Evolutionary conservation across 2,329 filamentous ascomycete species (phyloP).

Genomic region (Neurospora crassa): DNA sequence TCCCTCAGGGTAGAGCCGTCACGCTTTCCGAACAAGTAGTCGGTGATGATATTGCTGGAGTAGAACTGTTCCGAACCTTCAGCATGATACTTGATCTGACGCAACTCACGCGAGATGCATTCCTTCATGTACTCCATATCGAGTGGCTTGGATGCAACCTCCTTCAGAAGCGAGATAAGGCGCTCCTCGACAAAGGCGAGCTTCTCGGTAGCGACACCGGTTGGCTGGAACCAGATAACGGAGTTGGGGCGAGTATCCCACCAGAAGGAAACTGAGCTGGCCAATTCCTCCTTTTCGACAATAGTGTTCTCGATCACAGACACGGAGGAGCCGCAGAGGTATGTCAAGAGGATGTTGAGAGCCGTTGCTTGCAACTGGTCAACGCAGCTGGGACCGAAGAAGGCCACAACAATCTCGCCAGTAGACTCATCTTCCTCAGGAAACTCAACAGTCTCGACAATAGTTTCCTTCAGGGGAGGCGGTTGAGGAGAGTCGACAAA

Average conservation of each 20-base stretch:
- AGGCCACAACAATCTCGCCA: slow-evolving; percentile 77
- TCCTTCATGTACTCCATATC: slow-evolving; percentile 88
- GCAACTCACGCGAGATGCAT: slow-evolving; percentile 71
- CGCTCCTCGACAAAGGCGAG: slow-evolving; percentile 76
- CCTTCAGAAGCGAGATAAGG: slow-evolving; percentile 72
- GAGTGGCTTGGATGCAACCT: slow-evolving; percentile 69
- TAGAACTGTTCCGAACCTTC: slow-evolving; percentile 77
- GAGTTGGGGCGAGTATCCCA: slow-evolving; percentile 72
- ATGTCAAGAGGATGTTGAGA: slow-evolving; percentile 70
- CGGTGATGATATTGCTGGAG: slow-evolving; percentile 75
- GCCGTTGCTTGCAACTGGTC: slow-evolving; percentile 61
- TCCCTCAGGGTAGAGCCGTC: slow-evolving; percentile 68
- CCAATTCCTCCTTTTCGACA: slow-evolving; percentile 87
- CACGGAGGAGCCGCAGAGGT: slow-evolving; percentile 87
- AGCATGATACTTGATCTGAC: slow-evolving; percentile 73
- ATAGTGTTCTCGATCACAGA: slow-evolving; percentile 85
- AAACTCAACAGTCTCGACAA: slow-evolving; percentile 75
- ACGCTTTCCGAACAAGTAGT: slow-evolving; percentile 81
- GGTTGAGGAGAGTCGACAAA: slow-evolving; percentile 86
- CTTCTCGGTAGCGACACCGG: slow-evolving; percentile 78
- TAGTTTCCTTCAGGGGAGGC: slow-evolving; percentile 59
- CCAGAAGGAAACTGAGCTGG: slow-evolving; percentile 73
- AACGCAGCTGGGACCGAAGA: slow-evolving; percentile 76
- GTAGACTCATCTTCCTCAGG: slow-evolving; percentile 93
- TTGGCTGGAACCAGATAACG: slow-evolving; percentile 77